Conservation (phyloP, 805 yeast species). For the Saturnispora silvae region DNA sequence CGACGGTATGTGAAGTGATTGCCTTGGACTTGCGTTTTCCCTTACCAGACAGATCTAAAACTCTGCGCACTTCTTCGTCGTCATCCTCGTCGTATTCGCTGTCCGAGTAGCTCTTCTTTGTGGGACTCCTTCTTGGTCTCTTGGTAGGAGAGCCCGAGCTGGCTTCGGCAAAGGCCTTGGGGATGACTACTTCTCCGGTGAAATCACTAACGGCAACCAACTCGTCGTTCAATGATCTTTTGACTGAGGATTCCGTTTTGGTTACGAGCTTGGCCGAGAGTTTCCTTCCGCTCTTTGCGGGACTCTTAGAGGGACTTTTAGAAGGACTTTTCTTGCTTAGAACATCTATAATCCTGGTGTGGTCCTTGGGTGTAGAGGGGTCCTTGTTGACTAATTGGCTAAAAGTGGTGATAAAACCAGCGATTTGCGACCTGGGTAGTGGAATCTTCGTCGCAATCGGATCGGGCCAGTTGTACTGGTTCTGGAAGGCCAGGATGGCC, state of each 20-base stretch:
- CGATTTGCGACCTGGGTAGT: slow-evolving; percentile 35
- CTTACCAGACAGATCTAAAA: no score
- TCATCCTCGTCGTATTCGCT: no score
- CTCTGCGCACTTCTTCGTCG: no score
- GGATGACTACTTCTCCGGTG: neutral
- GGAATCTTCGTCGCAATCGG: slow-evolving; percentile 49
- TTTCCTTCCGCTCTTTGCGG: no score
- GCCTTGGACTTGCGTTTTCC: no score
- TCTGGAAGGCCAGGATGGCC: slow-evolving; percentile 41
- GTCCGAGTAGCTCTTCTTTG: no score
- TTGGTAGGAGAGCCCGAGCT: neutral
- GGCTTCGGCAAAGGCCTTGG: slow-evolving; percentile 3
- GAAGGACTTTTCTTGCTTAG: slow-evolving; percentile 3
- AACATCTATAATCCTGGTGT: slow-evolving; percentile 5
- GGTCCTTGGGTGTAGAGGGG: slow-evolving; percentile 17
- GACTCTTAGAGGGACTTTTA: neutral
- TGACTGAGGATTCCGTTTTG: slow-evolving; percentile 2
- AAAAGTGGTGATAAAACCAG: slow-evolving; percentile 36
- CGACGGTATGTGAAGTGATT: slow-evolving; percentile 31
- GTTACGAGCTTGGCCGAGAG: neutral
- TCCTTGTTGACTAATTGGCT: slow-evolving; percentile 13
- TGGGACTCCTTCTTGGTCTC: neutral
- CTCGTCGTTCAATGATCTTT: slow-evolving; percentile 6
- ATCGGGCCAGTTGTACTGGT: slow-evolving; percentile 34
- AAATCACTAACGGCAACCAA: slow-evolving; percentile 1